Evolutionary conservation across 176 grass and related monocot genomes (phyloP).

Genomic region (Pharus latifolius): DNA sequence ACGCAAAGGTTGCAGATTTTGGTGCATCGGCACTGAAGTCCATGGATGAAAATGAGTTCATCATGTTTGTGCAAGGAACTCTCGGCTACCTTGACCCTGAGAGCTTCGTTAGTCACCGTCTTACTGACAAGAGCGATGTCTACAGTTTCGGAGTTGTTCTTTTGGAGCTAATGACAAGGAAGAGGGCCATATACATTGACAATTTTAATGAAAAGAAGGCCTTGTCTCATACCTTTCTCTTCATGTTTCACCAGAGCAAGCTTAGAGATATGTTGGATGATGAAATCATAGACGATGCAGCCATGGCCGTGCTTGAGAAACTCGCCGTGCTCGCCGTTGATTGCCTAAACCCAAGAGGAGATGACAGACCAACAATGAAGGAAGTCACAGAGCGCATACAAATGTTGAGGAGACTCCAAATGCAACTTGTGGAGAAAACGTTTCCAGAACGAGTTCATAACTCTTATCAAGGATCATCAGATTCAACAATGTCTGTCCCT

Average conservation of each 20-base stretch:
- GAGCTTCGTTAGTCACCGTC: conserved; percentile 44
- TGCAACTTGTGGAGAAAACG: background rate
- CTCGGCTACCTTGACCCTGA: conserved; percentile 64
- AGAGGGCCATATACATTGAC: conserved; percentile 36
- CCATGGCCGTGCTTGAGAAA: conserved; percentile 4
- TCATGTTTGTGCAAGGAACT: conserved; percentile 61
- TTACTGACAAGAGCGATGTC: conserved; percentile 72
- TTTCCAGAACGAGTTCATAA: background rate
- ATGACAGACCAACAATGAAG: conserved; percentile 14
- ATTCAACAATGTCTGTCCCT: background rate
- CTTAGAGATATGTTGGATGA: background rate
- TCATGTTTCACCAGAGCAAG: conserved; percentile 15
- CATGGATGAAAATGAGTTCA: conserved; percentile 42
- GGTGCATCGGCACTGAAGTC: conserved; percentile 47
- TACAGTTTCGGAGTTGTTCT: conserved; percentile 65
- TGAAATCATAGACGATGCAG: conserved; percentile 7
- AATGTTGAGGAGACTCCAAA: conserved; percentile 1
- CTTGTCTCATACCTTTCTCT: background rate
- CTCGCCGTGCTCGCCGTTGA: background rate
- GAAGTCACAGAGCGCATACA: conserved; percentile 8
- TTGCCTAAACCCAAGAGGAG: background rate
- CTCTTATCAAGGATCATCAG: background rate
- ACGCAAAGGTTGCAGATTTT: conserved; percentile 49
- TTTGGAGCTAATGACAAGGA: conserved; percentile 57
- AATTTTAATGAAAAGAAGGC: conserved; percentile 10